Evolutionary conservation across 2,329 filamentous ascomycete species (phyloP).

Genomic region (Lasiodiplodia theobromae): DNA sequence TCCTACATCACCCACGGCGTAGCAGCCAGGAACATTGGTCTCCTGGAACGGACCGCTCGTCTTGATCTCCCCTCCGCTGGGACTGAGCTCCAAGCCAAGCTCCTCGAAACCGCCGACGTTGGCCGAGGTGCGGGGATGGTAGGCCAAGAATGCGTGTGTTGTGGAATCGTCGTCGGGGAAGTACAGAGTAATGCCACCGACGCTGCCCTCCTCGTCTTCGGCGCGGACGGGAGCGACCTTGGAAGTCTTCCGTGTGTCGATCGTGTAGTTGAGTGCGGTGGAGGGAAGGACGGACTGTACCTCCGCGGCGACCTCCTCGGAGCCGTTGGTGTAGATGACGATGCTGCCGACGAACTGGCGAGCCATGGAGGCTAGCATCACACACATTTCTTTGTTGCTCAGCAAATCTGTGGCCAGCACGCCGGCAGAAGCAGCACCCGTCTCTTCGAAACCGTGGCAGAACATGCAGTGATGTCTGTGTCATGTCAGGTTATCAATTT

Average conservation of each 20-base stretch:
- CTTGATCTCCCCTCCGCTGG: background rate
- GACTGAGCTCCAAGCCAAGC: background rate
- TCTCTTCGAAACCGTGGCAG: slow-evolving; percentile 17
- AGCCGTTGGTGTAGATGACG: background rate
- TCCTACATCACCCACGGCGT: background rate
- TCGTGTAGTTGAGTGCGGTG: background rate
- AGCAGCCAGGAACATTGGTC: slow-evolving; percentile 5
- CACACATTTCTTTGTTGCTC: background rate
- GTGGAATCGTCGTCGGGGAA: background rate
- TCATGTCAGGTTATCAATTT: background rate
- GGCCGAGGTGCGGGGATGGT: background rate
- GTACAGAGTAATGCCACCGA: background rate
- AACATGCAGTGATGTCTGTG: slow-evolving; percentile 16
- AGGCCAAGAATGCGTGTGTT: background rate
- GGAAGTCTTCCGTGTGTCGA: background rate
- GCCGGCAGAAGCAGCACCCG: background rate
- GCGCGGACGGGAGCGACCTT: background rate
- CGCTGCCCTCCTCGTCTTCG: background rate
- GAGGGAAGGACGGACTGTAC: background rate
- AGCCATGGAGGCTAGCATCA: slow-evolving; percentile 1
- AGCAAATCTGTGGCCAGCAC: background rate
- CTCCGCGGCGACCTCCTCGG: background rate
- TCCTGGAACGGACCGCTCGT: background rate
- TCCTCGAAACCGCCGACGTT: background rate
- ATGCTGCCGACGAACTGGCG: background rate